phyloP scores from a whole-genome alignment of 2,329 filamentous ascomycete species.

The Ceratocystis destructans region DNA sequence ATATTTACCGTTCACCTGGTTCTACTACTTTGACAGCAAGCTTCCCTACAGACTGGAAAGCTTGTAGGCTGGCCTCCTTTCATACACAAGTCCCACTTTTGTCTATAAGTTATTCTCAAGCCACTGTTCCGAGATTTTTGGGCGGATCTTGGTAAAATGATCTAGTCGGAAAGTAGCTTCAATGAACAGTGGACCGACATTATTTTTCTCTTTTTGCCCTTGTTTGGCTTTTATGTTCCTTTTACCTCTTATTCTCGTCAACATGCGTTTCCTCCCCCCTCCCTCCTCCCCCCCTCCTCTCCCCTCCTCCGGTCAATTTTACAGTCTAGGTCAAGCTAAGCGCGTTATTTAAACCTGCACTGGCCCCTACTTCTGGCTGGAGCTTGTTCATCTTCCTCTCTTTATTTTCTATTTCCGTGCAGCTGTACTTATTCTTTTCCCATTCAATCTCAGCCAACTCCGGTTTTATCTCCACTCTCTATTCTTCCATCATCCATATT shows the following conservation, averaged over 20 bases:
- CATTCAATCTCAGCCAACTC: background rate
- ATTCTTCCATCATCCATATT: background rate
- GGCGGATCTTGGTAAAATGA: background rate
- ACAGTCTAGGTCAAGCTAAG: background rate
- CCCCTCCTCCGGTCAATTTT: background rate
- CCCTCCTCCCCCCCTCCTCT: too few relatives aligned
- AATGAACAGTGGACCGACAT: background rate
- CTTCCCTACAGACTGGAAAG: background rate
- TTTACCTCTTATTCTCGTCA: background rate
- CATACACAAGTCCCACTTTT: background rate
- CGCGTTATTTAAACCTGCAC: constrained; percentile 10
- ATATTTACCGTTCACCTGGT: background rate
- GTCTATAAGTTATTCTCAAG: background rate
- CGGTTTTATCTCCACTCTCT: background rate
- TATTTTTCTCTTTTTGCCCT: background rate
- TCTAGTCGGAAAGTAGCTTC: background rate
- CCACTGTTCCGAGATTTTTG: constrained; percentile 1
- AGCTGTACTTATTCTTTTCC: background rate
- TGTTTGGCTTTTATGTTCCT: background rate
- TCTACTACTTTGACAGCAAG: background rate
- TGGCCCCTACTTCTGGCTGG: constrained; percentile 3
- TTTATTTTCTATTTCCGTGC: background rate
- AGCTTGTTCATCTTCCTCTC: constrained; percentile 3
- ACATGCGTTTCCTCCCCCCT: background rate
- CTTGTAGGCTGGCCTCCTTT: constrained; percentile 1